These are phyloP conservation scores for Sporothrix variecibatus DNA, from an alignment of 2,329 filamentous ascomycete genomes.

Conservation along the genomic window DNA sequence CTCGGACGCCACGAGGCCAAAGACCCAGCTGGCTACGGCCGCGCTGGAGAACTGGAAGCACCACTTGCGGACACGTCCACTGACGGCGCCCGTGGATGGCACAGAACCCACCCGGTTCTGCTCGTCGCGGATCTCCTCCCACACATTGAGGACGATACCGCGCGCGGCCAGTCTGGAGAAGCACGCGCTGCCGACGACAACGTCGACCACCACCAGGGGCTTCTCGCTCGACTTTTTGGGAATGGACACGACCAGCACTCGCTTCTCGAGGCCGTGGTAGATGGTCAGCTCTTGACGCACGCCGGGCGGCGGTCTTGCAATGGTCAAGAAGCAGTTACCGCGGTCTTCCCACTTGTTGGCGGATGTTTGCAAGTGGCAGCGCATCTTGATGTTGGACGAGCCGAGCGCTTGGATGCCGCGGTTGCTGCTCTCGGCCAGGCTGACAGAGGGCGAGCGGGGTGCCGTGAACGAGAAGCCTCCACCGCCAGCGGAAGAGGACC, in stretches of 20 bases:
- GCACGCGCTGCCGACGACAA: slow-evolving; percentile 78
- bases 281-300: slow-evolving; percentile 60
- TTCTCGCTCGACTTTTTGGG: slow-evolving; percentile 60
- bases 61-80: slow-evolving; percentile 62
- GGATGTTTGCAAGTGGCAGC: slow-evolving; percentile 77
- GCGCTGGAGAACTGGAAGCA: slow-evolving; percentile 61
- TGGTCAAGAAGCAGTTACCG: slow-evolving; percentile 79
- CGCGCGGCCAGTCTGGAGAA: slow-evolving; percentile 82
- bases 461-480: slow-evolving; percentile 41
- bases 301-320: slow-evolving; percentile 71
- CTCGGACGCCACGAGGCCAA: slow-evolving; percentile 59
- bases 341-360: slow-evolving; percentile 87
- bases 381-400: slow-evolving; percentile 79
- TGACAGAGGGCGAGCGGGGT: slow-evolving; percentile 60
- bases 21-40: slow-evolving; percentile 57
- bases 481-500: slow-evolving; percentile 52
- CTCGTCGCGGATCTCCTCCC: slow-evolving; percentile 72
- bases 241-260: slow-evolving; percentile 75
- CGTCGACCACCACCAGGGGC: slow-evolving; percentile 72
- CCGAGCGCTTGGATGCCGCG: slow-evolving; percentile 60
- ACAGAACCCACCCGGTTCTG: slow-evolving; percentile 57
- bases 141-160: slow-evolving; percentile 86
- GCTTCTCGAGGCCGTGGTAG: slow-evolving; percentile 74
- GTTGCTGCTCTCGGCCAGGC: slow-evolving; percentile 51
- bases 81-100: slow-evolving; percentile 53